phyloP scores from a whole-genome alignment of 768 basidiomycete genomes.

The Tulasnella sp. region DNA sequence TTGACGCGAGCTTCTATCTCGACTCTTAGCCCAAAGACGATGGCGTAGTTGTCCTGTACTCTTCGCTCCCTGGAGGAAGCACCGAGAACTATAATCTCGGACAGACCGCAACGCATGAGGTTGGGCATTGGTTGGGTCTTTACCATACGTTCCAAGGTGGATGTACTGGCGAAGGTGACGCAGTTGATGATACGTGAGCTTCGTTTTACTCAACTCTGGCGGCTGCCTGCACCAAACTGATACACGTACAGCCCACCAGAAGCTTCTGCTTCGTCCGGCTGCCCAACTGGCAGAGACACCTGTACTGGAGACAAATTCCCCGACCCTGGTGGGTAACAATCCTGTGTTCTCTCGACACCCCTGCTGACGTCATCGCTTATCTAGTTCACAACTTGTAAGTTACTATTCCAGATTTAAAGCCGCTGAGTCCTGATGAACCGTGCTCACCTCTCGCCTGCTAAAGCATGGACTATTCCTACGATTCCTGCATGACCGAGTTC shows the following conservation, averaged over 20 bases:
- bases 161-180: constrained; percentile 32
- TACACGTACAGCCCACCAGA: constrained; percentile 31
- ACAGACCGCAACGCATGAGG: constrained; percentile 40
- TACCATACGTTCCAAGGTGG: constrained; percentile 43
- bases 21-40: constrained; percentile 32
- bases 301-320: constrained; percentile 31
- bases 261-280: constrained; percentile 37
- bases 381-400: not conserved
- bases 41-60: constrained; percentile 41
- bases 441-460: not conserved
- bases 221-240: not conserved
- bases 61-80: constrained; percentile 36
- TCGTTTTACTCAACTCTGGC: constrained; percentile 29
- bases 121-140: constrained; percentile 42
- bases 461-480: constrained; percentile 13
- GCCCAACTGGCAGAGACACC: constrained; percentile 37
- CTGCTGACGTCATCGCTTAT: constrained; percentile 23
- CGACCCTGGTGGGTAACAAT: not conserved
- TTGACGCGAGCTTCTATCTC: not conserved
- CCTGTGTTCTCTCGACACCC: too few relatives aligned
- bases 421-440: too few relatives aligned
- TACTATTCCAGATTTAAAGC: not conserved
- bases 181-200: constrained; percentile 28
- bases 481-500: constrained; percentile 28
- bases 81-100: constrained; percentile 23